Evolutionary conservation across 2,329 filamentous ascomycete genomes (phyloP), one percentile per base, ranked within the genome.

Genomic region (Pseudogymnoascus sp.): DNA sequence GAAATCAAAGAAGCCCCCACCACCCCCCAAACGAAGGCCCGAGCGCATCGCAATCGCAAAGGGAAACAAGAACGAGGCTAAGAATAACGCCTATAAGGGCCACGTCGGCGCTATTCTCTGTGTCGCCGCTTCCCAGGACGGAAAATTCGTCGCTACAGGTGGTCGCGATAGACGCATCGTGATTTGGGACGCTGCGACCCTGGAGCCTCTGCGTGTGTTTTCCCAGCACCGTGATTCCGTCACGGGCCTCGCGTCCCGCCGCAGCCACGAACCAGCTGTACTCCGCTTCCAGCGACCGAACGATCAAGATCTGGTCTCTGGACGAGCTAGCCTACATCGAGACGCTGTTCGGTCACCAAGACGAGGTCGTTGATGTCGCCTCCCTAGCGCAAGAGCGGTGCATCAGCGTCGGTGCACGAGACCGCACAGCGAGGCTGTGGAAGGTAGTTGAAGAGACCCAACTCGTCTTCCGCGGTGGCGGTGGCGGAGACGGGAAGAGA

Each of bases 361-460:
- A 97, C 73, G 83, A 90, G 67, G 89, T 97, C 4, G 82, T 93
- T 38, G 90, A 92, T 71, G 85, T 99, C 62, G 89, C 90, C 66
- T 88, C 91, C 21, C 82, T 96, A 65, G 87, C 88, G 1, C 87
- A 92, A 69, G 95, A 97, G 75, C 88, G 91, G 59, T 97, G 95
- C 73, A 83, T 97, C 64, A 95, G 88, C 65, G 95, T 96, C 16
- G 95, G 95, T 62, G 89, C 91, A 5, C 83, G 95, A 67, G 95
- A 99, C 74, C 87, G 93, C 63, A 97, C 93, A 1, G 95, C 93
- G 40, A 83, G 95, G 63, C 78, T 96, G 69, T 99, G 95, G 95
- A 97, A 97, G 76, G 93, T 99, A 1, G 86, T 91, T 4, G 95
- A 99, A 70, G 93, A 99, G 77, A 91, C 89, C 1, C 95, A 99